These are phyloP conservation scores for Phytophthora capsici DNA, from an alignment of 352 stramenopile species.

Conservation along the genomic window DNA sequence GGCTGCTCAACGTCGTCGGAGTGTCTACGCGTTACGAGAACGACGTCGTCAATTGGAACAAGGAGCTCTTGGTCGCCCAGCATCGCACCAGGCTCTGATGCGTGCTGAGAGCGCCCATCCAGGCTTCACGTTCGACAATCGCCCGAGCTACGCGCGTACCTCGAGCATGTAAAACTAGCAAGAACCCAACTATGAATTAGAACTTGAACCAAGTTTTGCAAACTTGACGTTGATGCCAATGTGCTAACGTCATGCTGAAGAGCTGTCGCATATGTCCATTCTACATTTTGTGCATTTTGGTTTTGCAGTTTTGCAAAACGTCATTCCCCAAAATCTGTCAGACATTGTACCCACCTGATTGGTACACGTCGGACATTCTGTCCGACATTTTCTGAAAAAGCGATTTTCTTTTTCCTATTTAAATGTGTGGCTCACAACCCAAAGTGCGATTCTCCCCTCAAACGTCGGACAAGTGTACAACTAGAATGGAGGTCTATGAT, in stretches of 20 bases:
- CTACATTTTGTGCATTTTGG: too few relatives aligned
- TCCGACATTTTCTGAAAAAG: too few relatives aligned
- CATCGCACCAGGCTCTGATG: slow-evolving; percentile 29
- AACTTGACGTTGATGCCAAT: slow-evolving; percentile 14
- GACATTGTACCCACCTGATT: too few relatives aligned
- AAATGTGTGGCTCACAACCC: too few relatives aligned
- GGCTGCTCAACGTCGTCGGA: slow-evolving; percentile 23
- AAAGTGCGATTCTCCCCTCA: too few relatives aligned
- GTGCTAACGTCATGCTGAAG: neutral
- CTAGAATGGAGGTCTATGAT: too few relatives aligned
- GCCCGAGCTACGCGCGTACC: slow-evolving; percentile 21
- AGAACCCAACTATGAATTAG: slow-evolving; percentile 4
- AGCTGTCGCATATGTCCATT: slow-evolving; percentile 22
- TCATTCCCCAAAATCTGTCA: too few relatives aligned
- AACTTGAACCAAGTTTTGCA: neutral
- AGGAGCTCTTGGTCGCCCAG: slow-evolving; percentile 20
- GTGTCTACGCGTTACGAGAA: slow-evolving; percentile 23
- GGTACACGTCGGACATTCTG: too few relatives aligned
- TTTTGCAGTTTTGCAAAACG: too few relatives aligned
- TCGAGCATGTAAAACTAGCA: slow-evolving; percentile 38
- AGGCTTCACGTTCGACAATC: slow-evolving; percentile 24
- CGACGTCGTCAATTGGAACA: slow-evolving; percentile 28
- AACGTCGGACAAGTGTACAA: too few relatives aligned
- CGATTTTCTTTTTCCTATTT: too few relatives aligned
- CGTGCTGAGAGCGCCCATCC: slow-evolving; percentile 16